Evolutionary conservation across 2,329 filamentous ascomycete species (phyloP), one percentile per base, ranked within the genome.

Genomic region (Cladophialophora chaetospira): DNA sequence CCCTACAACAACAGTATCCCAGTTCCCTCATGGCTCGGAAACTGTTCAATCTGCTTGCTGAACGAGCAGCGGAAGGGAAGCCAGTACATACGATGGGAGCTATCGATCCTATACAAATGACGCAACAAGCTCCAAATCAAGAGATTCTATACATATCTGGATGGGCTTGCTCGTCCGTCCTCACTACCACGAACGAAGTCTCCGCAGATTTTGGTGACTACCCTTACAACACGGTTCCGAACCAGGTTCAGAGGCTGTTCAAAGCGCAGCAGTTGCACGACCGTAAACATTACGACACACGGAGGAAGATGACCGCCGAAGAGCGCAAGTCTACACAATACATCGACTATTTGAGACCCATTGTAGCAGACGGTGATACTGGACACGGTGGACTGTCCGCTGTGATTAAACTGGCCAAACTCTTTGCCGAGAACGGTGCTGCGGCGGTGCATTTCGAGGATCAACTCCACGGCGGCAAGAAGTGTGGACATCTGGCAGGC

Each of bases 81-180:
- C 94, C 94, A 17, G 89, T 97, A 59, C 93, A 97, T 73, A 97
- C 94, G 13, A 92, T 99, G 88, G 94, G 94, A 66, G 94, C 92
- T 58, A 95, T 99, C 74, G 94, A 99, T 70, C 94, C 94, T n/a
- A 86, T 97, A 9, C 94, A 99, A 77, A 97, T 99, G 94, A 96
- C 94, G 46, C 94, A 99, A 73, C 94, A 97, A 78, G 94, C 94
- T 13, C 84, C 89, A 4, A 89, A 97, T 75, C 94, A 97, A 72
- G 93, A 99, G 72, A 89, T 97, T 15, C 82, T 99, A 43, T 99
- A 99, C 75, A 81, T 99, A 62, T 97, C 92, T 0, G 94, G 94
- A 61, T 99, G 94, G 94, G 94, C 94, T 4, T 97, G 94, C 76
- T 97, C 93, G 0, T 93, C 91, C 0, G 84, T 96, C 17, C 79